Evolutionary conservation across 2,329 filamentous ascomycete species (phyloP), one percentile per base, ranked within the genome.

Genomic region (Neonectria punicea): DNA sequence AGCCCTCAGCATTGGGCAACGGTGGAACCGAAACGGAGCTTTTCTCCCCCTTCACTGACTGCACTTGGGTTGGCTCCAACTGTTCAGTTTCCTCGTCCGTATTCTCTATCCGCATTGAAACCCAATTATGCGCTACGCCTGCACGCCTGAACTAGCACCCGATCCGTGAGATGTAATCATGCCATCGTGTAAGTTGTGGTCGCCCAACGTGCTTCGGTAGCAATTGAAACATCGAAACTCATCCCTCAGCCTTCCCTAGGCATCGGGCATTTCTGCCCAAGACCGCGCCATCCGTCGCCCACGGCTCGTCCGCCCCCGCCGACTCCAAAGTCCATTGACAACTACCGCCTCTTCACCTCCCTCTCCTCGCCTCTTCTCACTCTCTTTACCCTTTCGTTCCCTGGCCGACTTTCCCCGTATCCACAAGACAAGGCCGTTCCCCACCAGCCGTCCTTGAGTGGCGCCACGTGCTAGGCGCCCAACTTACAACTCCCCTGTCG

Each of bases 391-490:
- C 55, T 53, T 55, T 18, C 62, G 61, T 56, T 59, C 55, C 63
- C 59, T 62, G 63, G 61, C 64, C 65, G 65, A 63, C 57, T 71
- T 64, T 67, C 67, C 65, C 67, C 63, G 59, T 66, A 63, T 65
- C 60, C 60, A 66, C 65, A 61, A 53, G 58, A 64, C 61, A 58
- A 61, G 46, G 54, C 58, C 53, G 5, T 61, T 67, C 70, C 70
- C 71, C 72, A 66, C 71, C 67, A 69, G 70, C 60, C 53, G 61
- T 53, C 66, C 71, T 69, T 65, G 58, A 74, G 72, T 74, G 72
- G 72, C 72, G 72, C 72, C 72, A 74, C 72, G 72, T 74, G 70
- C 72, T 65, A 54, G 58, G 59, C 68, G 64, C 71, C 70, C 64
- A 72, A 67, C 64, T 66, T 18, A 67, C 63, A 73, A 67, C 64